Conservation (phyloP, 768 basidiomycete genomes). For the Serendipita indica region DNA sequence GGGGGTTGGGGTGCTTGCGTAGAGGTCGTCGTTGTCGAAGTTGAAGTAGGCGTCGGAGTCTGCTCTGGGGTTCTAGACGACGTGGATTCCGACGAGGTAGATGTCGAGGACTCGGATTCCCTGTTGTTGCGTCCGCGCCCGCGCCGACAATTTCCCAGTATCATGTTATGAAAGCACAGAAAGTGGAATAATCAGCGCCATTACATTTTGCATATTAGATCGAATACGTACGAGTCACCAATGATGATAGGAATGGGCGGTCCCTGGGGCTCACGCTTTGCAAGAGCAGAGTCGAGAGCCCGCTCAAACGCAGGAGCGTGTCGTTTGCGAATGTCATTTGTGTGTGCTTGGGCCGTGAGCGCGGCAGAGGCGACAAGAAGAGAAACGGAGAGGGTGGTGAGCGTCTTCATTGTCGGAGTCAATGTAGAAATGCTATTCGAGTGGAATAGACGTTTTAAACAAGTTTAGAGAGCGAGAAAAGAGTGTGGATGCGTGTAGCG, state of each 20-base stretch:
- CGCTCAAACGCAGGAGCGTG: no score
- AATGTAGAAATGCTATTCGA: background rate
- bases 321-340: background rate
- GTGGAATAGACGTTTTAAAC: background rate
- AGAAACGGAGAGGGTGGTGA: background rate
- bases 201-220: background rate
- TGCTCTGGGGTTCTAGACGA: background rate
- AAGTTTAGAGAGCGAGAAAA: background rate
- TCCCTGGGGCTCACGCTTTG: background rate
- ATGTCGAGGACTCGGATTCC: background rate
- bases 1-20: no score
- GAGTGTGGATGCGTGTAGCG: slow-evolving; percentile 3
- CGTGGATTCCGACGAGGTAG: background rate
- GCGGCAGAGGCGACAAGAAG: background rate
- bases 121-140: background rate
- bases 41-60: background rate
- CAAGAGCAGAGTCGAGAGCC: no score
- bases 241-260: background rate
- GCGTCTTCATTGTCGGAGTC: background rate
- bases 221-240: background rate
- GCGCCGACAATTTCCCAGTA: background rate
- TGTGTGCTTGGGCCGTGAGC: background rate
- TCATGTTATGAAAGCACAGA: background rate
- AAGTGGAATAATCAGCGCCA: background rate
- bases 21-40: no score